Percentiles rank a stretch among this genome's conserved stretches.
phyloP scores from a whole-genome alignment of 768 basidiomycete genomes.

The Xanthoconium purpureum region DNA sequence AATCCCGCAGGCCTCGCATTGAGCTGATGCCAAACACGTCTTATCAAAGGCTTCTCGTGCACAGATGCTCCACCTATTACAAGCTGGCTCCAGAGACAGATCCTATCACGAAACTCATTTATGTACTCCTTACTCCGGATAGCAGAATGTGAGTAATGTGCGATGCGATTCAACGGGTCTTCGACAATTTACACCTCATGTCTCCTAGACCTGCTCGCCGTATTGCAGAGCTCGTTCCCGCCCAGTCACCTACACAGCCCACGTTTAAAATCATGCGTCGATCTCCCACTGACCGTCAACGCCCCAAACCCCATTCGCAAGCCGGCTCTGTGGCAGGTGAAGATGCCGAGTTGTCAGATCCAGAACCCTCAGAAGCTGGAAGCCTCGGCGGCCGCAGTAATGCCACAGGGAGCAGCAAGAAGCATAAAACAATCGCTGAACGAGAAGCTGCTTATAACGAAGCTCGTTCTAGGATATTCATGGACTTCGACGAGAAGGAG shows the following conservation, averaged over 20 bases:
- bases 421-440: conserved; percentile 77
- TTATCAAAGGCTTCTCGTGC: conserved; percentile 83
- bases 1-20: conserved; percentile 49
- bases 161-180: not conserved
- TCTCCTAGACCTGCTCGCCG: conserved; percentile 59
- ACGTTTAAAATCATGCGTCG: conserved; percentile 89
- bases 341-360: conserved; percentile 73
- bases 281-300: conserved; percentile 48
- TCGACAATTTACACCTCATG: conserved; percentile 13
- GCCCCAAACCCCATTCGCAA: conserved; percentile 62
- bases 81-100: conserved; percentile 71
- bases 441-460: conserved; percentile 88
- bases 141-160: conserved; percentile 66
- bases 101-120: conserved; percentile 57
- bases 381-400: conserved; percentile 70
- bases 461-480: conserved; percentile 83
- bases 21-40: conserved; percentile 70
- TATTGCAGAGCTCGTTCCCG: conserved; percentile 74
- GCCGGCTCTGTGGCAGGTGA: conserved; percentile 71
- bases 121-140: conserved; percentile 54
- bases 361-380: conserved; percentile 78
- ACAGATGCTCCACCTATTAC: conserved; percentile 83
- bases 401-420: conserved; percentile 59
- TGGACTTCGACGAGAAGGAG: conserved; percentile 70
- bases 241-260: conserved; percentile 65